phyloP scores from a whole-genome alignment of 2,329 filamentous ascomycete genomes.

The Mycocentrospora acerina region DNA sequence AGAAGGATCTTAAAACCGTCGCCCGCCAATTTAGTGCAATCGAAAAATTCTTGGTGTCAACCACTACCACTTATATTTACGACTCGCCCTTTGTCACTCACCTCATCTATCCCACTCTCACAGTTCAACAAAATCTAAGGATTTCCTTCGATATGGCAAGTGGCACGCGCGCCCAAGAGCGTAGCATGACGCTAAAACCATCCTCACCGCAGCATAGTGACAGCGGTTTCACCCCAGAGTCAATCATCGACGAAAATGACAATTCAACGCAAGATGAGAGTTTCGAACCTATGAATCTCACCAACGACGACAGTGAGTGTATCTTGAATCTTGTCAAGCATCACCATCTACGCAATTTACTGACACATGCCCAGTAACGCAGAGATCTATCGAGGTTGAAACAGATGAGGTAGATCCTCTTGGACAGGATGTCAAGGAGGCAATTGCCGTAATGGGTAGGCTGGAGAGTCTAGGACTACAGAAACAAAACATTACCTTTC shows the following conservation, averaged over 20 bases:
- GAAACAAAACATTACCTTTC: constrained; percentile 65
- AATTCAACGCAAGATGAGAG: no score
- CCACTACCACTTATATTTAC: no score
- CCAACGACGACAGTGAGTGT: no score
- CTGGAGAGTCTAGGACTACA: constrained; percentile 73
- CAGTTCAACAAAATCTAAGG: not conserved
- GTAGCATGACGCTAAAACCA: not conserved
- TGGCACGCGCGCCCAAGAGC: constrained; percentile 2
- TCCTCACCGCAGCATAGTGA: not conserved
- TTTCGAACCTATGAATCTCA: no score
- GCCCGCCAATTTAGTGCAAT: no score
- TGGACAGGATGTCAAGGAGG: constrained; percentile 63
- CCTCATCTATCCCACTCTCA: not conserved
- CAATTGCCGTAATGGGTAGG: constrained; percentile 63
- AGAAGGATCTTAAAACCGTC: no score
- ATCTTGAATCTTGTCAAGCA: no score
- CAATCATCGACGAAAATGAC: no score
- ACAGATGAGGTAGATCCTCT: constrained; percentile 43
- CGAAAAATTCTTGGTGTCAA: no score
- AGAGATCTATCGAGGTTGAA: not conserved
- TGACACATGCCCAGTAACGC: not conserved
- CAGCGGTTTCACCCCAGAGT: no score
- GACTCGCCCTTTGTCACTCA: no score
- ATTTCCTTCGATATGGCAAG: constrained; percentile 6
- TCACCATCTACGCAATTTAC: no score